Evolutionary conservation across 768 basidiomycete genomes (phyloP).

Genomic region (Lyophyllum semitale): DNA sequence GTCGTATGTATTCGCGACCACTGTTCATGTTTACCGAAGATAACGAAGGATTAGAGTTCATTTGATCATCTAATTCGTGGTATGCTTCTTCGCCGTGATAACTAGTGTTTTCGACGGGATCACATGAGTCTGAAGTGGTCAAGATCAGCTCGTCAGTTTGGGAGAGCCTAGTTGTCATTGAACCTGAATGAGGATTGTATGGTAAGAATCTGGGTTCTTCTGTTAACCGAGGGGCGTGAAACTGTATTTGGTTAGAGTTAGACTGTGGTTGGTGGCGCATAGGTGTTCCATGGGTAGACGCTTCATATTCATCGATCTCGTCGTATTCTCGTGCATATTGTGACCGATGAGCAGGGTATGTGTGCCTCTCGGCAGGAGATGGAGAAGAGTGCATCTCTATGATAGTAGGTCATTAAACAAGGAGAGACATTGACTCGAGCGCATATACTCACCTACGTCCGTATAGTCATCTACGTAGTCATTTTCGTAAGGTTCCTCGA

Average conservation of each 20-base stretch:
- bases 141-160: not conserved
- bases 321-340: slow-evolving; percentile 5
- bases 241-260: not conserved
- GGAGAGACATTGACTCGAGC: slow-evolving; percentile 4
- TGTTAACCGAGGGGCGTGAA: not conserved
- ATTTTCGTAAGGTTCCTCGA: slow-evolving; percentile 5
- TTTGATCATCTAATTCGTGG: not conserved
- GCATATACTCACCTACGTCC: slow-evolving; percentile 40
- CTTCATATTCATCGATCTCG: slow-evolving; percentile 17
- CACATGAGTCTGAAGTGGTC: not conserved
- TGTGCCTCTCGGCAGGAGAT: slow-evolving; percentile 9
- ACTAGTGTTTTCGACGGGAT: not conserved
- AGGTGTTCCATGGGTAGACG: not conserved
- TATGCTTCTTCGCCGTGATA: not conserved
- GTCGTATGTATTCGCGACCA: not conserved
- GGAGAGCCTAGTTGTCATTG: not conserved
- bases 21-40: not conserved
- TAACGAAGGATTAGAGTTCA: not conserved
- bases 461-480: slow-evolving; percentile 22
- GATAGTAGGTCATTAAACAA: not conserved
- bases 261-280: not conserved
- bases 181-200: not conserved
- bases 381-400: slow-evolving; percentile 20
- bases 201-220: not conserved
- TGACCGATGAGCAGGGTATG: not conserved